phyloP scores from a whole-genome alignment of 2,329 filamentous ascomycete genomes.

The Incumbomyces delicatus region DNA sequence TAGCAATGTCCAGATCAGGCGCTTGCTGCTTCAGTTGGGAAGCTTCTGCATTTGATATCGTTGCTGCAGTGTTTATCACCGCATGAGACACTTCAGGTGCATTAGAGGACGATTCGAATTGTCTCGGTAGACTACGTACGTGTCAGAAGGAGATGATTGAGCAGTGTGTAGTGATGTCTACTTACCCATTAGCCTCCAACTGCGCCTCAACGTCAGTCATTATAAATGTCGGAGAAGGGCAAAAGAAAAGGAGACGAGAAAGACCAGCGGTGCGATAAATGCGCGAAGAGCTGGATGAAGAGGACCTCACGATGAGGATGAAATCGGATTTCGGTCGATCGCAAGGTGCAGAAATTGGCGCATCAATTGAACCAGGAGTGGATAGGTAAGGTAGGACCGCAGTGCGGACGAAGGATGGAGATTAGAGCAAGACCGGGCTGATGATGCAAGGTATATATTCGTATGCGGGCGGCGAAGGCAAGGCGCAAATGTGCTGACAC shows the following conservation, averaged over 20 bases:
- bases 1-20: slow-evolving; percentile 4
- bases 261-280: background rate
- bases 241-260: background rate
- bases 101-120: slow-evolving; percentile 18
- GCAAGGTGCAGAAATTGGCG: no score
- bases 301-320: no score
- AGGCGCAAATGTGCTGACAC: slow-evolving; percentile 14
- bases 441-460: slow-evolving; percentile 1
- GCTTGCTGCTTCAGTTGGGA: slow-evolving; percentile 5
- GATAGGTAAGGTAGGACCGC: background rate
- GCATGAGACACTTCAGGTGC: slow-evolving; percentile 15
- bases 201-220: slow-evolving; percentile 21
- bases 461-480: background rate
- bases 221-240: slow-evolving; percentile 3
- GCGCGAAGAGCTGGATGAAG: background rate
- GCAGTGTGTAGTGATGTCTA: background rate
- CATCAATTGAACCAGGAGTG: no score
- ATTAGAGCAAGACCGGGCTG: slow-evolving; percentile 3
- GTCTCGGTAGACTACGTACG: slow-evolving; percentile 16
- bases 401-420: slow-evolving; percentile 5
- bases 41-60: slow-evolving; percentile 19
- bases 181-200: slow-evolving; percentile 20
- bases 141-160: slow-evolving; percentile 8
- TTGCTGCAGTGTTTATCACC: slow-evolving; percentile 16
- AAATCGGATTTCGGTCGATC: no score